Evolutionary conservation across 202 grass and related monocot genomes (phyloP).

Genomic region (Musa balbisiana): DNA sequence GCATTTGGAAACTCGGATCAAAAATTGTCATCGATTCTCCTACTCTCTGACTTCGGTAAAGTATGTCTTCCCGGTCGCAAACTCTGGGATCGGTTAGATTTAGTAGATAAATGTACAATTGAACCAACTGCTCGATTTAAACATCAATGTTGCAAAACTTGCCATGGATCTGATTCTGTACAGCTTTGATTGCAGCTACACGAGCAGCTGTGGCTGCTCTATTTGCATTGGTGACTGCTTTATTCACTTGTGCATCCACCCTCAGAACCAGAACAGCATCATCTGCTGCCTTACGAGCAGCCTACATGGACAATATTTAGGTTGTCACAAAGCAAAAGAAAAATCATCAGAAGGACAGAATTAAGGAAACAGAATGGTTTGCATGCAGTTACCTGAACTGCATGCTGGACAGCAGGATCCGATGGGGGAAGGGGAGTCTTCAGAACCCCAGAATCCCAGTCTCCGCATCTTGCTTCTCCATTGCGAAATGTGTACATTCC

Average conservation of each 20-base stretch:
- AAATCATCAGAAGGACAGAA: neutral
- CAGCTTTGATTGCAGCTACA: conserved; percentile 23
- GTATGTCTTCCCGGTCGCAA: neutral
- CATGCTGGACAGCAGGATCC: conserved; percentile 2
- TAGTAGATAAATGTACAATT: conserved; percentile 17
- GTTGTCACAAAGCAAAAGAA: neutral
- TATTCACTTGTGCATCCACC: conserved; percentile 24
- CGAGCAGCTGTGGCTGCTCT: conserved; percentile 23
- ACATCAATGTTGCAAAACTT: conserved; percentile 14
- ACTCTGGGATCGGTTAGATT: conserved; percentile 6
- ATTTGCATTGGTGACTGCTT: conserved; percentile 11
- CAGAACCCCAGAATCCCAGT: conserved; percentile 6
- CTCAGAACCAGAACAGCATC: neutral
- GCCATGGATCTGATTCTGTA: conserved; percentile 13
- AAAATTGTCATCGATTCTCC: neutral
- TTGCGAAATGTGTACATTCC: conserved; percentile 23
- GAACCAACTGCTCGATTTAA: neutral
- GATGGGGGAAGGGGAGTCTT: conserved; percentile 3
- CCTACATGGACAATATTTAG: conserved; percentile 12
- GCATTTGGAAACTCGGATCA: neutral
- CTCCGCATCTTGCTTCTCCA: conserved; percentile 13
- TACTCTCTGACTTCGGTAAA: neutral
- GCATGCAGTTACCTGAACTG: conserved; percentile 16
- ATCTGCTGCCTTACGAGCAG: conserved; percentile 20
- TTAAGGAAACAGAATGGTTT: neutral